Evolutionary conservation across 2,329 filamentous ascomycete genomes (phyloP).

Genomic region (Alternaria arbusti): DNA sequence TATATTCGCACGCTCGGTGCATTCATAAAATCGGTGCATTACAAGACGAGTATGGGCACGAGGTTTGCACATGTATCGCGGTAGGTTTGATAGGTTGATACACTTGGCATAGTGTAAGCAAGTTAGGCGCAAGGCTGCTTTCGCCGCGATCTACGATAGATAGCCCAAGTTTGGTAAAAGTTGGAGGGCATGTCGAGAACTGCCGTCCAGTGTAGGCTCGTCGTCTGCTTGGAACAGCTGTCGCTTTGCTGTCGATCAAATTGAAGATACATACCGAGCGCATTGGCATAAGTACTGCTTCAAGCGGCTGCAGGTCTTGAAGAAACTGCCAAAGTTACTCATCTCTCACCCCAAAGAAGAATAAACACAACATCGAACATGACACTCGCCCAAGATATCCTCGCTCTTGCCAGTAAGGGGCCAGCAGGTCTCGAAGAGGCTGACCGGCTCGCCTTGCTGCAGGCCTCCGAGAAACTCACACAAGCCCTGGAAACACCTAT

Average conservation of each 20-base stretch:
- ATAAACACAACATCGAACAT: background rate
- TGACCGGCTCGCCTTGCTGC: slow-evolving; percentile 13
- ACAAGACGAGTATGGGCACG: background rate
- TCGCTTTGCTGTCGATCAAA: background rate
- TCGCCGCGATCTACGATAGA: background rate
- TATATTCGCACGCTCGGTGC: background rate
- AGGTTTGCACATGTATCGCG: background rate
- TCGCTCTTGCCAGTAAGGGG: slow-evolving; percentile 1
- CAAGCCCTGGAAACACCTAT: slow-evolving; percentile 12
- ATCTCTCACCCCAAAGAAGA: background rate
- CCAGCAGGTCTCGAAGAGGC: slow-evolving; percentile 9
- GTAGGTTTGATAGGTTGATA: background rate
- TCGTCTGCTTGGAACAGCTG: background rate
- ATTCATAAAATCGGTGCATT: background rate
- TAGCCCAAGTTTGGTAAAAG: background rate
- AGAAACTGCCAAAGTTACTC: background rate
- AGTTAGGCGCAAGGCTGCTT: background rate
- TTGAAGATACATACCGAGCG: background rate
- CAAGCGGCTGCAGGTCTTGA: background rate
- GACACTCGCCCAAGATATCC: slow-evolving; percentile 2
- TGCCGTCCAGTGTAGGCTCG: background rate
- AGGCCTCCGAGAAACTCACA: slow-evolving; percentile 9
- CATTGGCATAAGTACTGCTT: background rate
- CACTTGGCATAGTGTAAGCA: background rate
- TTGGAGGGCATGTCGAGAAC: background rate